A percentile compares a stretch with the other conserved stretches of the same genome.
phyloP scores from a whole-genome alignment of 805 yeast genomes.

The Jamesozyma rosinii region DNA sequence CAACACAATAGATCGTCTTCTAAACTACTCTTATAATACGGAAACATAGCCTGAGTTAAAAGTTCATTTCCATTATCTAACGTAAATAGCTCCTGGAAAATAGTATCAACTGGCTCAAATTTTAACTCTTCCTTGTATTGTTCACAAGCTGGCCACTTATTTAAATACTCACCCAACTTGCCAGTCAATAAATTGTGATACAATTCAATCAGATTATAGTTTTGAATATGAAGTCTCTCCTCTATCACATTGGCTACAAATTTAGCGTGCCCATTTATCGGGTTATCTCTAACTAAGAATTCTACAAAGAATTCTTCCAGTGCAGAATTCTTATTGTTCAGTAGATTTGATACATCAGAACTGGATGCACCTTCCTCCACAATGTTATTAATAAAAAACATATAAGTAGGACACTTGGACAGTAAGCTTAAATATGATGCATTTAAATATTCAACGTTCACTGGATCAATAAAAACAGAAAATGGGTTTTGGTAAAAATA shows the following conservation, averaged over 20 bases:
- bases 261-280: slow-evolving; percentile 27
- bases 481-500: slow-evolving; percentile 30
- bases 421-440: slow-evolving; percentile 23
- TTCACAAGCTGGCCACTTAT: slow-evolving; percentile 22
- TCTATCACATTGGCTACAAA: slow-evolving; percentile 21
- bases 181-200: slow-evolving; percentile 24
- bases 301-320: slow-evolving; percentile 28
- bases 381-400: slow-evolving; percentile 28
- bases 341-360: slow-evolving; percentile 20
- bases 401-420: slow-evolving; percentile 28
- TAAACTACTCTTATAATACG: slow-evolving; percentile 23
- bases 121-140: slow-evolving; percentile 13
- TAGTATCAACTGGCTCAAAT: slow-evolving; percentile 27
- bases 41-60: slow-evolving; percentile 27
- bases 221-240: slow-evolving; percentile 16
- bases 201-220: slow-evolving; percentile 27
- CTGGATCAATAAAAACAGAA: slow-evolving; percentile 30
- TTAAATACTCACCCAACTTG: slow-evolving; percentile 15
- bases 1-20: slow-evolving; percentile 27
- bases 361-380: slow-evolving; percentile 21
- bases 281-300: slow-evolving; percentile 29
- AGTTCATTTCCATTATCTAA: slow-evolving; percentile 27
- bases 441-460: slow-evolving; percentile 22
- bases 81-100: slow-evolving; percentile 29
- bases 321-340: slow-evolving; percentile 19